Percentiles rank a stretch among this genome's conserved stretches.
phyloP scores from a whole-genome alignment of 768 basidiomycete genomes.

The Russula virescens region DNA sequence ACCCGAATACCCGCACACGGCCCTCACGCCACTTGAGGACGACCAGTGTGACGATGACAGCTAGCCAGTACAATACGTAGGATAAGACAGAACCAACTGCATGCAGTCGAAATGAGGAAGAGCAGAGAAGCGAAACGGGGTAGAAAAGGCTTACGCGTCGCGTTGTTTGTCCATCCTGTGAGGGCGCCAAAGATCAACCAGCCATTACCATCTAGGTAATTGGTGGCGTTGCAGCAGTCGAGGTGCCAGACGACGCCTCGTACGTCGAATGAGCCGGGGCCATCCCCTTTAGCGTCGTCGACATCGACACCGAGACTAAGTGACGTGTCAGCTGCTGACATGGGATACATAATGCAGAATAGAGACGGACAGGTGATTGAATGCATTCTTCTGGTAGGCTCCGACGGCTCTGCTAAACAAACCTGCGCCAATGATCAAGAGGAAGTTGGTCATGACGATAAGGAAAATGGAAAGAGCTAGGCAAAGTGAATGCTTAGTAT shows the following conservation, averaged over 20 bases:
- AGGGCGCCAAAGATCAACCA: constrained; percentile 84
- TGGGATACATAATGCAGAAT: background rate
- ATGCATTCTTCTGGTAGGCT: constrained; percentile 64
- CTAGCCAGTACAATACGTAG: constrained; percentile 92
- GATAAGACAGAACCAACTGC: constrained; percentile 72
- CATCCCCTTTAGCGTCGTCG: constrained; percentile 61
- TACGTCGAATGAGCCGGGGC: constrained; percentile 81
- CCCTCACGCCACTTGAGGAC: constrained; percentile 53
- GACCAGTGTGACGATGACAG: constrained; percentile 62
- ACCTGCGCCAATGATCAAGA: constrained; percentile 91
- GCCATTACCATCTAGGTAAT: constrained; percentile 44
- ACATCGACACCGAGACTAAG: constrained; percentile 60
- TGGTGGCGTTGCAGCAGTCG: constrained; percentile 68
- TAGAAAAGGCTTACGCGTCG: constrained; percentile 46
- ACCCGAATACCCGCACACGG: constrained; percentile 9
- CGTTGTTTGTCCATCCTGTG: constrained; percentile 86
- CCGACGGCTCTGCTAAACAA: constrained; percentile 79
- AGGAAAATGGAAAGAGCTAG: constrained; percentile 81
- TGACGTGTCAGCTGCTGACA: background rate
- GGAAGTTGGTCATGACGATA: constrained; percentile 83
- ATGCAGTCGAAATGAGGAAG: background rate
- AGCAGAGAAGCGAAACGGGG: background rate
- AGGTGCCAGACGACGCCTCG: constrained; percentile 86
- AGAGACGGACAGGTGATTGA: constrained; percentile 42
- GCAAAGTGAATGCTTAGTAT: background rate